Evolutionary conservation across 345 rosid genomes (phyloP).

Genomic region (Hevea brasiliensis): DNA sequence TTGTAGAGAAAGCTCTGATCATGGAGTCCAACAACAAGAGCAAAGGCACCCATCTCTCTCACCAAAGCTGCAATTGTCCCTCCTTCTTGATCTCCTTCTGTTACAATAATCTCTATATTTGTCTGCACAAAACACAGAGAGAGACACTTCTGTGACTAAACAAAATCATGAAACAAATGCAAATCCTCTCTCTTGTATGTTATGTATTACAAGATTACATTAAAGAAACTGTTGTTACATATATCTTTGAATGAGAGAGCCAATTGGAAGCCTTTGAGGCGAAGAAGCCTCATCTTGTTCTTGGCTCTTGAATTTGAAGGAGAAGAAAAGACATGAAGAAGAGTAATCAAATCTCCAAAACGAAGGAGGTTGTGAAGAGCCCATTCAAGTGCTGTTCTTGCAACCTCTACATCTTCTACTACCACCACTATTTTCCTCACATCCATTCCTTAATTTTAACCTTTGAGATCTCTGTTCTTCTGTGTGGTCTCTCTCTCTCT

Average conservation of each 20-base stretch:
- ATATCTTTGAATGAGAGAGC: slow-evolving; percentile 53
- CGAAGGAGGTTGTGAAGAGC: slow-evolving; percentile 47
- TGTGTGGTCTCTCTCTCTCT: neutral
- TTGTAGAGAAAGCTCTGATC: slow-evolving; percentile 84
- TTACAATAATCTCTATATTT: slow-evolving; percentile 71
- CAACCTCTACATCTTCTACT: slow-evolving; percentile 46
- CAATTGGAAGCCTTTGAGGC: slow-evolving; percentile 43
- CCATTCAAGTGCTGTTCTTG: slow-evolving; percentile 51
- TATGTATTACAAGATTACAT: slow-evolving; percentile 33
- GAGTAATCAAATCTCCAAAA: slow-evolving; percentile 43
- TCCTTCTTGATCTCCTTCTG: slow-evolving; percentile 83
- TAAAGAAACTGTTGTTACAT: slow-evolving; percentile 45
- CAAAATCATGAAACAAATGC: too few relatives aligned
- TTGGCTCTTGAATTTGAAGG: slow-evolving; percentile 17
- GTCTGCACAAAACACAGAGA: slow-evolving; percentile 36
- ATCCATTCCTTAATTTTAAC: slow-evolving; percentile 26
- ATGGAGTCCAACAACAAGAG: slow-evolving; percentile 87
- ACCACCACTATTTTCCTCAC: slow-evolving; percentile 44
- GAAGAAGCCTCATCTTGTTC: slow-evolving; percentile 36
- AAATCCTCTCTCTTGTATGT: too few relatives aligned
- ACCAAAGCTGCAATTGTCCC: slow-evolving; percentile 57
- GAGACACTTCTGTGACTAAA: neutral
- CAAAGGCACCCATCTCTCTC: slow-evolving; percentile 78
- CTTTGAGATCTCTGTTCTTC: too few relatives aligned
- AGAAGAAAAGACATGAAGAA: slow-evolving; percentile 43